Evolutionary conservation across 2,329 filamentous ascomycete genomes (phyloP).

Genomic region (Aspergillus tanneri): DNA sequence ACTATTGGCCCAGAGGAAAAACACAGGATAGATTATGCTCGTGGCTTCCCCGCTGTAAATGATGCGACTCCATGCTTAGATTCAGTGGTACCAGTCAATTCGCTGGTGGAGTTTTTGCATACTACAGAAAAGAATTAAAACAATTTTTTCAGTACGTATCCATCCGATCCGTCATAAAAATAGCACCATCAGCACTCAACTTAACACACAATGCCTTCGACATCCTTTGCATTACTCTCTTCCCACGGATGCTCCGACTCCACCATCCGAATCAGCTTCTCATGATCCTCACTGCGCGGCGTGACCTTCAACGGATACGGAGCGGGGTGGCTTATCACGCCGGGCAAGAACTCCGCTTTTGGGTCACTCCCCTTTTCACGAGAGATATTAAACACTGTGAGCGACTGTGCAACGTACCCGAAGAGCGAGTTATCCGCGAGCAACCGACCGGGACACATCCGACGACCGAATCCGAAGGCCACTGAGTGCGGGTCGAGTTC

Average conservation of each 20-base stretch:
- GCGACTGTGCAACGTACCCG: constrained; percentile 42
- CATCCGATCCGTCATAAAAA: no score
- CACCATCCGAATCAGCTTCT: constrained; percentile 2
- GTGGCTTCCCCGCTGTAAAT: no score
- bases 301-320: constrained; percentile 26
- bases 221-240: constrained; percentile 30
- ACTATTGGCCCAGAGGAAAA: no score
- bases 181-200: no score
- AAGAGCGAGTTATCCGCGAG: constrained; percentile 46
- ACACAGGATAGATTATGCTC: no score
- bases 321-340: constrained; percentile 37
- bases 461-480: constrained; percentile 42
- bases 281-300: constrained; percentile 1
- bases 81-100: no score
- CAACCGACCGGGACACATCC: constrained; percentile 45
- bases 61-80: no score
- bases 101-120: no score
- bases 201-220: constrained; percentile 21
- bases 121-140: no score
- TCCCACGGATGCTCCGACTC: constrained; percentile 10
- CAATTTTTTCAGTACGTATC: no score
- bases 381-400: constrained; percentile 50
- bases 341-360: constrained; percentile 36
- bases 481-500: constrained; percentile 39
- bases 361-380: constrained; percentile 38